Evolutionary conservation across 164 flowering plant species (phyloP), one percentile per base, ranked within the genome.

Genomic region (Aristolochia californica): DNA sequence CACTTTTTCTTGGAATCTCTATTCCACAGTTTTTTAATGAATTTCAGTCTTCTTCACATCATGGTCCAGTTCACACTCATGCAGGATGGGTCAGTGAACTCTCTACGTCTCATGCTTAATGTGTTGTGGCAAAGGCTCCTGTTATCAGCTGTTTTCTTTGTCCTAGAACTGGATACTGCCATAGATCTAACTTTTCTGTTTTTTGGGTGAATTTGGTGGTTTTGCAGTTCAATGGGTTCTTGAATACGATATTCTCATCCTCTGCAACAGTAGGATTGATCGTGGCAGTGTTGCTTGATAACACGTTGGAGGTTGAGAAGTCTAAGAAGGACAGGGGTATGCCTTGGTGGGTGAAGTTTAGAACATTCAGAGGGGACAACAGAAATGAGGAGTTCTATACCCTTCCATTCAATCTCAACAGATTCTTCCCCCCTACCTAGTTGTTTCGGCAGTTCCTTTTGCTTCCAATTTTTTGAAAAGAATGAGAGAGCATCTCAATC

Each of bases 341-440:
- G 99, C 96, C 96, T 24, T 94, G 99, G 99, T 94, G 99, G 99
- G 96, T 74, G 18, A 94, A 86, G 80, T 90, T 94, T 72, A 74
- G 99, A 69, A 80, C 94, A 16, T 94, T 88, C 55, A 71, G 85
- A 73, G 97, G 99, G 48, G 99, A 94, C 58, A 94, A 80, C 65
- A 72, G 99, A 56, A 94, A 90, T 57, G 99, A 94, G 69, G 97
- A 90, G 66, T 94, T 94, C 83, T 94, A 94, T 74, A 86, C 93
- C 2, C 69, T 94, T 66, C 99, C 99, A 3, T 94, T 94, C 72
- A 94, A 90, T 69, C 89, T 90, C 60, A 94, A 89, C 84, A 78
- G 84, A 64, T 87, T 84, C 76, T 94, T 87, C 62, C 99, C 97
- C 14, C 93, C 97, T 0, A 85, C 95, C 27, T 61, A 50, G n/a